Conservation (phyloP, 352 stramenopile genomes). For the Globisporangium ultimum region DNA sequence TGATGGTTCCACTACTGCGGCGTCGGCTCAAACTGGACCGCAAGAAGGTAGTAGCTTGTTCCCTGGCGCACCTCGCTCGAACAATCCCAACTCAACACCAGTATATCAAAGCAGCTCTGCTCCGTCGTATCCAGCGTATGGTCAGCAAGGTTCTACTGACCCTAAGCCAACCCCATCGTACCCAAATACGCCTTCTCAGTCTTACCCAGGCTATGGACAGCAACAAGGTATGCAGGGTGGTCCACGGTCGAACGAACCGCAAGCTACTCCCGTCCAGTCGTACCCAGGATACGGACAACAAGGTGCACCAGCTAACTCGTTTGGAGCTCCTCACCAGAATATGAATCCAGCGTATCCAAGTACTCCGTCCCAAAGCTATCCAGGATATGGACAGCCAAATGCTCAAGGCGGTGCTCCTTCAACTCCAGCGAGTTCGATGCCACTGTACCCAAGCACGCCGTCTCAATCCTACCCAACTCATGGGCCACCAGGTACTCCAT, state of each 20-base stretch:
- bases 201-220: constrained; percentile 12
- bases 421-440: constrained; percentile 14
- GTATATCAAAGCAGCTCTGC: constrained; percentile 25
- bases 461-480: constrained; percentile 15
- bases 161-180: constrained; percentile 1
- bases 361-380: constrained; percentile 6
- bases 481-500: constrained; percentile 7
- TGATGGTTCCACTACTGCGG: constrained; percentile 27
- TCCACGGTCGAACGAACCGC: constrained; percentile 16
- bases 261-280: not conserved
- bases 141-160: not conserved
- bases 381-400: constrained; percentile 6
- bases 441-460: constrained; percentile 24
- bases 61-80: constrained; percentile 26
- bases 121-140: constrained; percentile 13
- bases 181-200: constrained; percentile 7
- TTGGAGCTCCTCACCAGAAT: not conserved
- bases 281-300: constrained; percentile 1
- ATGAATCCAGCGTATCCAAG: constrained; percentile 4
- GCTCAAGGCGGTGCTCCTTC: constrained; percentile 18
- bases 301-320: not conserved
- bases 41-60: constrained; percentile 28
- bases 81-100: constrained; percentile 15
- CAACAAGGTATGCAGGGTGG: constrained; percentile 12
- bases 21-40: not conserved